A percentile compares a stretch with the other conserved stretches of the same genome.
Evolutionary conservation across 1,139 yeast species (phyloP).

Genomic region (Pichia sp.): DNA sequence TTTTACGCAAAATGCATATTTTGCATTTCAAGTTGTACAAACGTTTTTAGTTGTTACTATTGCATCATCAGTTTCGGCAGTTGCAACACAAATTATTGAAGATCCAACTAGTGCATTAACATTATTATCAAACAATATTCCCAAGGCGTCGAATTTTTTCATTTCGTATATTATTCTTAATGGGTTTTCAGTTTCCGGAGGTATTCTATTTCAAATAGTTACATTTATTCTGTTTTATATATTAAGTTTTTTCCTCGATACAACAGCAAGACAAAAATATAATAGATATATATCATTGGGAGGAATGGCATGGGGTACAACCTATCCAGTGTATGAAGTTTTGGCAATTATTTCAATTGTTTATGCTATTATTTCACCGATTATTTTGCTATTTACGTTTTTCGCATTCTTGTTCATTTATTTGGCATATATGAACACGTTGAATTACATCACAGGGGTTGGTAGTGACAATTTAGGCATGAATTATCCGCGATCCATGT

Average conservation of each 20-base stretch:
- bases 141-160: constrained; percentile 78
- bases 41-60: constrained; percentile 79
- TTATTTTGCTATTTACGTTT: constrained; percentile 58
- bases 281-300: constrained; percentile 30
- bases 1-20: constrained; percentile 77
- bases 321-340: constrained; percentile 69
- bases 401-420: constrained; percentile 52
- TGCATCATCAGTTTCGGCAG: constrained; percentile 70
- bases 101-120: constrained; percentile 70
- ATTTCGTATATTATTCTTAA: constrained; percentile 66
- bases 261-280: constrained; percentile 57
- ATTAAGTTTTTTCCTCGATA: constrained; percentile 25
- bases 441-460: constrained; percentile 48
- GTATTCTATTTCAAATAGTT: constrained; percentile 34
- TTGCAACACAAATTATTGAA: constrained; percentile 56
- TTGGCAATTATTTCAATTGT: constrained; percentile 72
- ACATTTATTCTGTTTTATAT: constrained; percentile 52
- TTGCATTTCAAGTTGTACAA: constrained; percentile 70
- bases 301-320: constrained; percentile 55
- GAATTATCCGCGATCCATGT: constrained; percentile 65
- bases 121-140: constrained; percentile 65
- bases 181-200: constrained; percentile 70
- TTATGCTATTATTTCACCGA: constrained; percentile 72
- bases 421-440: constrained; percentile 59
- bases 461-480: constrained; percentile 62